Conservation (phyloP, 2,329 filamentous ascomycete species). For the Fusarium chlamydosporum region DNA sequence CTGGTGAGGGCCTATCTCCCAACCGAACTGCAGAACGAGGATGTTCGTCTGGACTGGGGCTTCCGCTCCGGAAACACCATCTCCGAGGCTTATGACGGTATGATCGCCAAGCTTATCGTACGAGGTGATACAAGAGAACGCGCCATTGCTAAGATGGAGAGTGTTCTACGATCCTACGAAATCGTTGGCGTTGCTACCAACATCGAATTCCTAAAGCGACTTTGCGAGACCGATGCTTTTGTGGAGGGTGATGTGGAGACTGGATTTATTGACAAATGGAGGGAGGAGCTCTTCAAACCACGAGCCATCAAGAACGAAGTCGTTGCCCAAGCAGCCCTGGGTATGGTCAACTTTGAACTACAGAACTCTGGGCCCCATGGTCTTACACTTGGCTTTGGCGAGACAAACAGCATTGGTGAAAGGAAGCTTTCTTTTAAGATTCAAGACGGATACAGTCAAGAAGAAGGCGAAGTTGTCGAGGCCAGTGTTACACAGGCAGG, state of each 20-base stretch:
- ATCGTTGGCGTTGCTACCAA: slow-evolving; percentile 94
- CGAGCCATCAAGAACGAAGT: slow-evolving; percentile 76
- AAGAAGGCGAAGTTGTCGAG: slow-evolving; percentile 73
- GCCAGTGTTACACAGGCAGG: slow-evolving; percentile 65
- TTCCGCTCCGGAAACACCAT: slow-evolving; percentile 93
- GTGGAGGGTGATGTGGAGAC: slow-evolving; percentile 92
- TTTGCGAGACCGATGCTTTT: slow-evolving; percentile 86
- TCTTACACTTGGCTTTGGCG: slow-evolving; percentile 68
- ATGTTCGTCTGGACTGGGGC: slow-evolving; percentile 92
- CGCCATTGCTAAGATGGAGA: slow-evolving; percentile 84
- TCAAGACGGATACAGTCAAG: slow-evolving; percentile 73
- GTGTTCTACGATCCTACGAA: slow-evolving; percentile 89
- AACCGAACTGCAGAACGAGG: slow-evolving; percentile 66
- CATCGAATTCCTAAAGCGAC: slow-evolving; percentile 93
- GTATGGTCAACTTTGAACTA: slow-evolving; percentile 70
- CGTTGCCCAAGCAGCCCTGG: slow-evolving; percentile 88
- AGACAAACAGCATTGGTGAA: slow-evolving; percentile 58
- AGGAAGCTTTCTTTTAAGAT: slow-evolving; percentile 68
- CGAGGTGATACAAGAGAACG: slow-evolving; percentile 82
- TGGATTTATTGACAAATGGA: slow-evolving; percentile 93
- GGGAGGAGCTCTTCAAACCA: slow-evolving; percentile 80
- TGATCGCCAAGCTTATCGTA: slow-evolving; percentile 98
- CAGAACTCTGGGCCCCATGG: slow-evolving; percentile 61
- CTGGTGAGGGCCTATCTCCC: slow-evolving; percentile 87
- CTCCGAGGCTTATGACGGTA: slow-evolving; percentile 95